Conservation (phyloP, 257 asterid genomes). For the Capsicum baccatum region DNA sequence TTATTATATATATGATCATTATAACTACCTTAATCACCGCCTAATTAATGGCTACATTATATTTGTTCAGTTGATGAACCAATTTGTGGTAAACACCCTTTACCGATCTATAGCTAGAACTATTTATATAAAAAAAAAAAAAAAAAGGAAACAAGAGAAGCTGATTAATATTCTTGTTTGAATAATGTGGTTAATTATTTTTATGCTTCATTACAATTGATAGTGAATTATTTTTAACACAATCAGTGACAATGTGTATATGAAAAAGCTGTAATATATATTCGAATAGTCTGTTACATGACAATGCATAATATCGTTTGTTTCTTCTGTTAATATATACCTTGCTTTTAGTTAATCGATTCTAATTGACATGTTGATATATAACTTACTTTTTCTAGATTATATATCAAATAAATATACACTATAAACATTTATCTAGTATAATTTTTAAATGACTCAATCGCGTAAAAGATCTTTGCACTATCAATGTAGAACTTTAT, state of each 20-base stretch:
- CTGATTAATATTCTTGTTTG: background rate
- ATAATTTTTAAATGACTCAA: too few relatives aligned
- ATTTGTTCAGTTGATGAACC: background rate
- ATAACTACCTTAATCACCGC: background rate
- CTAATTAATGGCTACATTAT: background rate
- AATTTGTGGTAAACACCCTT: background rate
- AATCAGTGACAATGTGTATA: background rate
- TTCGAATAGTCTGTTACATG: background rate
- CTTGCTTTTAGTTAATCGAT: too few relatives aligned
- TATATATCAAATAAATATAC: too few relatives aligned
- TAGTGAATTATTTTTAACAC: background rate
- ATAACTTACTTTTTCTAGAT: too few relatives aligned
- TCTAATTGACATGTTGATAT: too few relatives aligned
- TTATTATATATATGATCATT: constrained; percentile 6
- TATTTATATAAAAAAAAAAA: too few relatives aligned
- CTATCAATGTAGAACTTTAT: too few relatives aligned
- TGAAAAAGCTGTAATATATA: too few relatives aligned
- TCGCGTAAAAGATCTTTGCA: too few relatives aligned
- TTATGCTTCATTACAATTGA: background rate
- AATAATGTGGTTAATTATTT: background rate
- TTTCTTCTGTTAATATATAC: background rate
- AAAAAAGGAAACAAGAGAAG: background rate
- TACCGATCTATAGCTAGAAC: too few relatives aligned
- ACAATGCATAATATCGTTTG: background rate
- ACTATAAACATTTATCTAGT: too few relatives aligned